Evolutionary conservation across 208 protist species (phyloP).

Genomic region (Trypanosoma cruzi): DNA sequence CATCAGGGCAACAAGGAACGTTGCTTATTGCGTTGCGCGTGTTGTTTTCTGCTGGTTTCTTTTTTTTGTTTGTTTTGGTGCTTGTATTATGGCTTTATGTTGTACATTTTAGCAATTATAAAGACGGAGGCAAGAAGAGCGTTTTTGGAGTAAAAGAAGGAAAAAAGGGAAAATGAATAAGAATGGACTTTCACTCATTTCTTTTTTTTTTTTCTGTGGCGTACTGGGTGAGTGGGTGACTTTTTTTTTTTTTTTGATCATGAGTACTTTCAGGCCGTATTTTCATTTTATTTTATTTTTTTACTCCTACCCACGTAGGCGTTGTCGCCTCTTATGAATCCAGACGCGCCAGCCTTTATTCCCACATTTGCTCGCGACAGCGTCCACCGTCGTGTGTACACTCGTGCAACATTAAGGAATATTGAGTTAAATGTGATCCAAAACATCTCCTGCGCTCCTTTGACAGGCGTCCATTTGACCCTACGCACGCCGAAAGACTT

Average conservation of each 20-base stretch:
- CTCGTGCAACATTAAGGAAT: slow-evolving; percentile 13
- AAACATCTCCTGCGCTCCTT: slow-evolving; percentile 8
- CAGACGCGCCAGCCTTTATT: slow-evolving; percentile 26
- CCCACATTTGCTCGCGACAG: slow-evolving; percentile 21
- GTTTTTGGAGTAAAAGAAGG: background rate
- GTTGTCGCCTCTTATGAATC: slow-evolving; percentile 19
- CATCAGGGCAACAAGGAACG: background rate
- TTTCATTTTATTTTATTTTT: slow-evolving; percentile 5
- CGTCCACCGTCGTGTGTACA: slow-evolving; percentile 13
- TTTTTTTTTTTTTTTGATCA: too few species aligned
- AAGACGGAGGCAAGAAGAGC: background rate
- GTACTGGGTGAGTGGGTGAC: too few species aligned
- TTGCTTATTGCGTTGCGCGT: background rate
- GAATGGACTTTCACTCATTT: background rate
- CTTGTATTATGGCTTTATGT: too few species aligned
- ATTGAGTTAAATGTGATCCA: slow-evolving; percentile 15
- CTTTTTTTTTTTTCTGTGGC: background rate
- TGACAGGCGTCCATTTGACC: background rate
- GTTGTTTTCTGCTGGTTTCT: background rate
- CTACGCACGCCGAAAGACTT: slow-evolving; percentile 15
- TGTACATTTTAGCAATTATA: too few species aligned
- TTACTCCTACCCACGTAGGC: slow-evolving; percentile 11
- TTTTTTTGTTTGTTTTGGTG: background rate
- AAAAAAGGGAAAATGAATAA: background rate
- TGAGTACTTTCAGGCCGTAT: background rate